Percentiles rank a stretch among this genome's conserved stretches.
These are phyloP conservation scores for Penicillium sp. DNA, from an alignment of 2,329 filamentous ascomycete genomes.

Conservation along the genomic window DNA sequence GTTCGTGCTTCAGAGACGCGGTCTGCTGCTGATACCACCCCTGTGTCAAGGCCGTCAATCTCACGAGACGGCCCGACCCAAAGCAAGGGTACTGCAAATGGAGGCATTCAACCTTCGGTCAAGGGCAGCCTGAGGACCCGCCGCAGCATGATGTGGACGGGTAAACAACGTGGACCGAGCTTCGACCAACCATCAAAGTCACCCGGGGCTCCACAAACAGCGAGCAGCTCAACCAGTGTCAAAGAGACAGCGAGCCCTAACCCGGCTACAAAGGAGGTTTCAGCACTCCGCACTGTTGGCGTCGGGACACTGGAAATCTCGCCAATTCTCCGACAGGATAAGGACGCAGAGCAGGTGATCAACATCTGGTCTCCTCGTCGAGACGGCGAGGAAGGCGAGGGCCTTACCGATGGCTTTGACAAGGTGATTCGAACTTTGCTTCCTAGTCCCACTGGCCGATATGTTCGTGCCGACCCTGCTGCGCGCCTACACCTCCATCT, in stretches of 20 bases:
- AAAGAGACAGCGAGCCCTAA: slow-evolving; percentile 27
- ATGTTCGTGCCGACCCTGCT: slow-evolving; percentile 66
- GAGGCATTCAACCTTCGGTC: slow-evolving; percentile 29
- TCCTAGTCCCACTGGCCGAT: slow-evolving; percentile 67
- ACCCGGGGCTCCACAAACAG: slow-evolving; percentile 30
- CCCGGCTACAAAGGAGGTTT: slow-evolving; percentile 31
- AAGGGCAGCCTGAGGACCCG: slow-evolving; percentile 41
- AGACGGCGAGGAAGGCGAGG: slow-evolving; percentile 54
- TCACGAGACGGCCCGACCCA: slow-evolving; percentile 33
- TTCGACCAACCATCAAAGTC: slow-evolving; percentile 32
- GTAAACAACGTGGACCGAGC: slow-evolving; percentile 33
- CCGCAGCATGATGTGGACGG: slow-evolving; percentile 46
- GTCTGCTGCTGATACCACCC: slow-evolving; percentile 23
- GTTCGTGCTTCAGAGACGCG: slow-evolving; percentile 60
- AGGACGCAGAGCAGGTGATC: slow-evolving; percentile 71
- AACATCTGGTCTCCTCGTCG: slow-evolving; percentile 69
- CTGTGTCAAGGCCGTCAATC: slow-evolving; percentile 32
- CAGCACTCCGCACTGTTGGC: slow-evolving; percentile 65
- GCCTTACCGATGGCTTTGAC: slow-evolving; percentile 65
- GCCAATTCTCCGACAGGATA: slow-evolving; percentile 64
- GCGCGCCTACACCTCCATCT: slow-evolving; percentile 77
- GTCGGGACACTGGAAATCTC: slow-evolving; percentile 76
- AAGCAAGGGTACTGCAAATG: slow-evolving; percentile 26
- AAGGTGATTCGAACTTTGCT: slow-evolving; percentile 69
- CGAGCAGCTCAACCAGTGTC: slow-evolving; percentile 29